Base-by-base conservation (phyloP, 208 protist species). In the Acanthamoeba triangularis region DNA sequence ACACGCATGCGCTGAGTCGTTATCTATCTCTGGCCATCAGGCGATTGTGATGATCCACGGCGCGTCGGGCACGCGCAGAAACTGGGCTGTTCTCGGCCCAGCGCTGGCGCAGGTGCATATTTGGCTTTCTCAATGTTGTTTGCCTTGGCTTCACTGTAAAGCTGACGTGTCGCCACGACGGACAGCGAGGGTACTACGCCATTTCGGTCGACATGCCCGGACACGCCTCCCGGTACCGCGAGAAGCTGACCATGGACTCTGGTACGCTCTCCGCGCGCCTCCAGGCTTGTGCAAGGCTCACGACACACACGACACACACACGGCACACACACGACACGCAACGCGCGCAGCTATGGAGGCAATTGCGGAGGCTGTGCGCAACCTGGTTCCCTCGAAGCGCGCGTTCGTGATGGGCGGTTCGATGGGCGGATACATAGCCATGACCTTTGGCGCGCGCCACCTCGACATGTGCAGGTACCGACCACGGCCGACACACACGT, bases 401-500 rank as follows among this genome's bases (percentile, higher is more conserved):
- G 74, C 74, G 44, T 84, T 84, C 74, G 74, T 84, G 37, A 84
- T 84, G 74, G 74, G 74, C 35, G 74, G 74, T 37, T 84, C 74
- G 8, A 84, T 84, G 74, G 74, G 74, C 18, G 74, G 74, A 0
- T 84, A 84, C 37, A 84, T 84, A 37, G 74, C 74, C 74, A 84
- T 84, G 74, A 30, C 74, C 37, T 84, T 84, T 52, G 74, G 74
- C 25, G 74, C 41, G 11, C 74, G 74, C 8, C 44, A 84, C 74
- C 35, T 52, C 35, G 41, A 84, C 10, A 13, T 84, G 41, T 84
- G 74, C 74, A 44, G 44, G 74, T 80, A 80, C 72, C 37, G 33
- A 2, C 33, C 33, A 13, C 41, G 23, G 0, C 33, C 8, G 0
- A 74, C 25, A 28, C 33, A 25, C 33, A 74, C 33, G 4, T 37